Percentiles rank a stretch among this genome's conserved stretches.
These are phyloP conservation scores for Chytriomyces sp. DNA, from an alignment of 192 early-diverging fungal species.

Conservation along the genomic window DNA sequence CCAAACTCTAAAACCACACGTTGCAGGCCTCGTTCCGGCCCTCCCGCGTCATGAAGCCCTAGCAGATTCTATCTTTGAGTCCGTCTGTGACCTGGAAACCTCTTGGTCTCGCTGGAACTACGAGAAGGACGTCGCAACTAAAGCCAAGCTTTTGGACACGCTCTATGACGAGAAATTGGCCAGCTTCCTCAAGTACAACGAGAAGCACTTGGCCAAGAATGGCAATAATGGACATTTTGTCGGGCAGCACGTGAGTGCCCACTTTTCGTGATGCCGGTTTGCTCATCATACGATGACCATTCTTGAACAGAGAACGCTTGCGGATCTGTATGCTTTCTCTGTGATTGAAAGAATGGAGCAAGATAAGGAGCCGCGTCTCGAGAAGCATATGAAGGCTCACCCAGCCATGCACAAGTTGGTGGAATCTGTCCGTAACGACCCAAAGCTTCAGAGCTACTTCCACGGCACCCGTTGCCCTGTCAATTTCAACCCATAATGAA, in stretches of 20 bases:
- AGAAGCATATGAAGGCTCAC: not conserved
- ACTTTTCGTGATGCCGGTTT: not conserved
- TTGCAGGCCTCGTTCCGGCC: not conserved
- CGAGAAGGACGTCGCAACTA: conserved; percentile 6
- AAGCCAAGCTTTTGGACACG: not conserved
- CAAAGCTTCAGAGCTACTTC: not conserved
- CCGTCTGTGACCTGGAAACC: conserved; percentile 7
- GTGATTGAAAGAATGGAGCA: not conserved
- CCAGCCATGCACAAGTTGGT: not conserved
- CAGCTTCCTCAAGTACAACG: not conserved
- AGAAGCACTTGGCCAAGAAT: not conserved
- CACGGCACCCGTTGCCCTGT: not conserved
- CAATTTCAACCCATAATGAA: not conserved
- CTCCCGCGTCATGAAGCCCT: not conserved
- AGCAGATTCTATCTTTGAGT: conserved; percentile 18
- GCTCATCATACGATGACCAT: too few species aligned
- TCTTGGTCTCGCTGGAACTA: not conserved
- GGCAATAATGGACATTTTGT: conserved; percentile 10
- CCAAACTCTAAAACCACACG: not conserved
- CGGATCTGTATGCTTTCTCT: conserved; percentile 11
- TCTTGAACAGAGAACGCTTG: not conserved
- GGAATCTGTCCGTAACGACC: not conserved
- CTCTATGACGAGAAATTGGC: conserved; percentile 7
- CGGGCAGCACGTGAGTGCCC: conserved; percentile 13
- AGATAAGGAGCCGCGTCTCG: not conserved